Percentiles rank a stretch among this genome's conserved stretches.
Evolutionary conservation across 1,139 yeast species (phyloP).

Genomic region (Blastobotrys niveus): DNA sequence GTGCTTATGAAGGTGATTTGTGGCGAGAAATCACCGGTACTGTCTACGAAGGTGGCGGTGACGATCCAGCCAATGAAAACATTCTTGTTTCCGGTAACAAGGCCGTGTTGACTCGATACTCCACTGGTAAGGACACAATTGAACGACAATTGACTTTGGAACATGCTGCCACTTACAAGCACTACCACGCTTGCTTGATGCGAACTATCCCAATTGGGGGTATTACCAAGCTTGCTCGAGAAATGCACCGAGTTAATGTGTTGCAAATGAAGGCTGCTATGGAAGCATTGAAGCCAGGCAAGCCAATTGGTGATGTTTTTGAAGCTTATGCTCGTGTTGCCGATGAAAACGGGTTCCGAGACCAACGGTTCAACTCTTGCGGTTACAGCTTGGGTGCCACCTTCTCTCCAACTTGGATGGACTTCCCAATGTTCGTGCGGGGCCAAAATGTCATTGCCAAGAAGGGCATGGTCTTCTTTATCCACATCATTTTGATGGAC

Average conservation of each 20-base stretch:
- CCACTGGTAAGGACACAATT: slow-evolving; percentile 14
- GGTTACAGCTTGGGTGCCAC: slow-evolving; percentile 18
- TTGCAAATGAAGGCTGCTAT: slow-evolving; percentile 15
- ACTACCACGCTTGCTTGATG: slow-evolving; percentile 17
- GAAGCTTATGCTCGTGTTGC: slow-evolving; percentile 17
- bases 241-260: slow-evolving; percentile 16
- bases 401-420: slow-evolving; percentile 18
- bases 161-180: slow-evolving; percentile 19
- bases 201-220: slow-evolving; percentile 17
- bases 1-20: slow-evolving; percentile 15
- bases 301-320: slow-evolving; percentile 15
- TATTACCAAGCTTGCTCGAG: slow-evolving; percentile 15
- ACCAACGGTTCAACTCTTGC: slow-evolving; percentile 17
- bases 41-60: slow-evolving; percentile 15
- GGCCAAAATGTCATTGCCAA: slow-evolving; percentile 15
- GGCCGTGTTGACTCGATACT: slow-evolving; percentile 15
- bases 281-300: slow-evolving; percentile 16
- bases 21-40: slow-evolving; percentile 15
- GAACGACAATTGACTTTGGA: slow-evolving; percentile 14
- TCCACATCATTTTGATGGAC: slow-evolving; percentile 15
- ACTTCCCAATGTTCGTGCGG: slow-evolving; percentile 17
- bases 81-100: slow-evolving; percentile 15
- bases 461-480: slow-evolving; percentile 15
- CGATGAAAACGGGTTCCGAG: slow-evolving; percentile 17
- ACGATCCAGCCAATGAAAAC: slow-evolving; percentile 16